Conservation (phyloP, 305 asterid species). For the Fraxinus angustifolia region DNA sequence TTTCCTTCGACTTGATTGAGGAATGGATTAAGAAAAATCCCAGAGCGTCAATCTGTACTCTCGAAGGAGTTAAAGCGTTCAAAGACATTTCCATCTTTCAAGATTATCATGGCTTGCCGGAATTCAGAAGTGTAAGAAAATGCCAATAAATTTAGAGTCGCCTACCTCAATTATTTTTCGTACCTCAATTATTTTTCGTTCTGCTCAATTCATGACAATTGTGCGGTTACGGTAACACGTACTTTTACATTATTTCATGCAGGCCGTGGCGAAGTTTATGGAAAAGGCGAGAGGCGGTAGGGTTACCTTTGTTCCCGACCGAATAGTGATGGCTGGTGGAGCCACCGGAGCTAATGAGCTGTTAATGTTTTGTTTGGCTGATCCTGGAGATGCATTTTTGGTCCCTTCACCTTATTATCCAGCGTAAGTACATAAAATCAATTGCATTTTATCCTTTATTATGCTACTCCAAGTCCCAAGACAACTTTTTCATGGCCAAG, state of each 20-base stretch:
- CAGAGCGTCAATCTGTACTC: conserved; percentile 59
- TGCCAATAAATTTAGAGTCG: not conserved
- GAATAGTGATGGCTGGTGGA: conserved; percentile 74
- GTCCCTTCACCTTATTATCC: conserved; percentile 80
- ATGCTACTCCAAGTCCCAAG: not conserved
- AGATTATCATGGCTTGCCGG: conserved; percentile 82
- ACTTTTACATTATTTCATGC: not conserved
- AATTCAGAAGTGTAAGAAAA: conserved; percentile 50
- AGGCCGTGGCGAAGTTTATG: conserved; percentile 76
- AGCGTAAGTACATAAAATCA: conserved; percentile 41
- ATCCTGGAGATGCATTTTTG: conserved; percentile 64
- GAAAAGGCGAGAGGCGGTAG: conserved; percentile 50
- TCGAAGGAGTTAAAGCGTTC: conserved; percentile 55
- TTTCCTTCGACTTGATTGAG: conserved; percentile 44
- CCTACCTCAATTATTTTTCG: not conserved
- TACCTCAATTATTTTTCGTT: not conserved
- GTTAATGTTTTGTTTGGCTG: conserved; percentile 58
- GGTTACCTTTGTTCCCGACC: conserved; percentile 53
- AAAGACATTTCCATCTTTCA: conserved; percentile 57
- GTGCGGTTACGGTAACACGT: not conserved
- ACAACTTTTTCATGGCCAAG: not conserved
- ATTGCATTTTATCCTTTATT: not conserved
- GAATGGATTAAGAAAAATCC: conserved; percentile 68
- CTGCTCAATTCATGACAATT: not conserved
- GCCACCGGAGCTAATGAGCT: conserved; percentile 79